Percentiles rank a stretch among this genome's conserved stretches.
phyloP scores from a whole-genome alignment of 176 grass and related monocot species.

The Poa pratensis region DNA sequence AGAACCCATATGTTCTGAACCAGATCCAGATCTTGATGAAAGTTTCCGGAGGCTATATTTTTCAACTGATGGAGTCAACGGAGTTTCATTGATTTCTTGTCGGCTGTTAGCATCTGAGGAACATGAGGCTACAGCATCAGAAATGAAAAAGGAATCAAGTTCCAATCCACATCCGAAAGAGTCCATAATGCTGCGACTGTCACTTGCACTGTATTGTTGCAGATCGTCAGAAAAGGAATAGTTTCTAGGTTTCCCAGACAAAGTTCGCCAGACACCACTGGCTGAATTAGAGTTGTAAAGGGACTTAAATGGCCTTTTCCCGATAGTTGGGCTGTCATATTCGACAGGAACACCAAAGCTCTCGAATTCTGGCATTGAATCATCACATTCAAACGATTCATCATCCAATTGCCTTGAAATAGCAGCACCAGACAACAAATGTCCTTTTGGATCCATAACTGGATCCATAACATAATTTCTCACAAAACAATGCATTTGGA shows the following conservation, averaged over 20 bases:
- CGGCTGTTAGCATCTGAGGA: conserved; percentile 45
- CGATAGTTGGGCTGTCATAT: conserved; percentile 35
- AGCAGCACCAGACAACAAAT: conserved; percentile 40
- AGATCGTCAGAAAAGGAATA: conserved; percentile 45
- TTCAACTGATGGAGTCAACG: conserved; percentile 68
- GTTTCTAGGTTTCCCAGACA: conserved; percentile 55
- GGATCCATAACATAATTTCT: conserved; percentile 43
- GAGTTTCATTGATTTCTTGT: conserved; percentile 44
- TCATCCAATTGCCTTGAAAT: conserved; percentile 34
- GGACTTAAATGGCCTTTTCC: conserved; percentile 32
- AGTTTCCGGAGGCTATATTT: conserved; percentile 60
- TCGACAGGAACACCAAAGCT: conserved; percentile 42
- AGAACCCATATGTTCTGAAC: conserved; percentile 58
- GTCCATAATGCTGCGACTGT: conserved; percentile 31
- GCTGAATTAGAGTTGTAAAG: conserved; percentile 37
- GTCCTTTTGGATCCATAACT: conserved; percentile 35
- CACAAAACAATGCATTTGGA: conserved; percentile 18
- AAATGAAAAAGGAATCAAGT: conserved; percentile 50
- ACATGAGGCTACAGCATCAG: conserved; percentile 47
- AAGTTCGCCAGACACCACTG: conserved; percentile 19
- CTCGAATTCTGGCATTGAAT: conserved; percentile 51
- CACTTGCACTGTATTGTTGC: conserved; percentile 43
- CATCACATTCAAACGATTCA: conserved; percentile 32
- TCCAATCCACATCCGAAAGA: conserved; percentile 56
- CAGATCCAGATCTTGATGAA: conserved; percentile 51